Percentiles rank a stretch among this genome's conserved stretches.
Evolutionary conservation across 2,329 filamentous ascomycete genomes (phyloP).

Genomic region (Pezizomycotina sp.): DNA sequence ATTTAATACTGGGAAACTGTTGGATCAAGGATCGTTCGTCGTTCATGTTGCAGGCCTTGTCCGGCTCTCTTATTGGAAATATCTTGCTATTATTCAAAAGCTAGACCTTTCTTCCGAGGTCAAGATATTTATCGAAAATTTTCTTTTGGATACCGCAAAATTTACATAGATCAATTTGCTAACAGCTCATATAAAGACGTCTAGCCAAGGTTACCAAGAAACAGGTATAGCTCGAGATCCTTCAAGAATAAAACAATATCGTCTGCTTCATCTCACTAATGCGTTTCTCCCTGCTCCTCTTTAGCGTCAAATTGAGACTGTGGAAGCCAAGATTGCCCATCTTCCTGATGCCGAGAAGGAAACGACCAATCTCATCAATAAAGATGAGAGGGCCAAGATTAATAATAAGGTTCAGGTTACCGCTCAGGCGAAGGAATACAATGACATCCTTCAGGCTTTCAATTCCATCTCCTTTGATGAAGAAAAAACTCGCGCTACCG

Average conservation of each 20-base stretch:
- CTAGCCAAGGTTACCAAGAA: slow-evolving; percentile 18
- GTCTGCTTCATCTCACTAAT: neutral
- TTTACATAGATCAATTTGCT: too few species aligned
- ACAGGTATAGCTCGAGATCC: slow-evolving; percentile 8
- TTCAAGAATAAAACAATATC: neutral
- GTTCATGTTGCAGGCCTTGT: too few species aligned
- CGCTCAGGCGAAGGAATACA: slow-evolving; percentile 23
- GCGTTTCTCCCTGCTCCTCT: slow-evolving; percentile 2
- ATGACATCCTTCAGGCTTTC: slow-evolving; percentile 21
- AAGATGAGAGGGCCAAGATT: slow-evolving; percentile 24
- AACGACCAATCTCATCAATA: slow-evolving; percentile 22
- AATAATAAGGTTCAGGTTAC: slow-evolving; percentile 20
- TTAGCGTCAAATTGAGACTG: slow-evolving; percentile 22
- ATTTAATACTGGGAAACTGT: too few species aligned
- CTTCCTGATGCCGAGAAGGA: slow-evolving; percentile 23
- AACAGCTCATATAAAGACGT: too few species aligned
- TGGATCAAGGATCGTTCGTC: too few species aligned
- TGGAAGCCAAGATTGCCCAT: slow-evolving; percentile 25
- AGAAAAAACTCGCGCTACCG: slow-evolving; percentile 40
- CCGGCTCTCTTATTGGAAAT: too few species aligned
- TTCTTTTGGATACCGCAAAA: too few species aligned
- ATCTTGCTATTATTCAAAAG: too few species aligned
- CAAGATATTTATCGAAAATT: too few species aligned
- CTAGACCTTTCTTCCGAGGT: too few species aligned
- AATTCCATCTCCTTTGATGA: slow-evolving; percentile 32